These are phyloP conservation scores for Aciculosporium take DNA, from an alignment of 2,329 filamentous ascomycete species.

Conservation along the genomic window DNA sequence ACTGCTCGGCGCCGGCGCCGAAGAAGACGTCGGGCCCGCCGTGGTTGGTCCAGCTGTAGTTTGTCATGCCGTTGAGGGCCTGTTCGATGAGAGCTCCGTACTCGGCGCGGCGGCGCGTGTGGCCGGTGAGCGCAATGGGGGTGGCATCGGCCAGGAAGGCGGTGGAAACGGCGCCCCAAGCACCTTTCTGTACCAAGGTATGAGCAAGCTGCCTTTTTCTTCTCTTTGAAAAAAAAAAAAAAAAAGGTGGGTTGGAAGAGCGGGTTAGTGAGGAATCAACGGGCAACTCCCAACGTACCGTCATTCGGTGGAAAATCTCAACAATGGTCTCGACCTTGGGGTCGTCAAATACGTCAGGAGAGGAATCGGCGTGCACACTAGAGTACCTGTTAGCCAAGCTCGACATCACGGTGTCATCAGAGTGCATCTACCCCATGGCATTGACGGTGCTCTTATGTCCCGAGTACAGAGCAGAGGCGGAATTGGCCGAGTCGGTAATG, in stretches of 20 bases:
- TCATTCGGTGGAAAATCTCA: conserved; percentile 59
- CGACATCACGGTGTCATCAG: too few relatives aligned
- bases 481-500: conserved; percentile 80
- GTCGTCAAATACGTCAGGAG: conserved; percentile 59
- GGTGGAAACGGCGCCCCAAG: conserved; percentile 59
- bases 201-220: not conserved
- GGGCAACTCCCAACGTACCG: conserved; percentile 32
- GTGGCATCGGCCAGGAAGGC: conserved; percentile 72
- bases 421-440: conserved; percentile 45
- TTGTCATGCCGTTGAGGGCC: conserved; percentile 59
- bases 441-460: conserved; percentile 79
- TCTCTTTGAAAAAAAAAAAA: not conserved
- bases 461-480: conserved; percentile 64
- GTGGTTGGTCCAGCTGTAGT: conserved; percentile 69
- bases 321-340: conserved; percentile 77
- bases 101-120: conserved; percentile 54
- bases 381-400: not conserved
- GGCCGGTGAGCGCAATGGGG: conserved; percentile 58
- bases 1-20: conserved; percentile 71
- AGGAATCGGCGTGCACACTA: conserved; percentile 63
- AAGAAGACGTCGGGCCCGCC: conserved; percentile 69
- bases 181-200: conserved; percentile 25
- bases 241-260: too few relatives aligned
- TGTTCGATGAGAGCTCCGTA: conserved; percentile 64
- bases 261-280: too few relatives aligned